Evolutionary conservation across 495 filamentous ascomycete genomes (phyloP).

Genomic region (Aspergillus bertholletiae): DNA sequence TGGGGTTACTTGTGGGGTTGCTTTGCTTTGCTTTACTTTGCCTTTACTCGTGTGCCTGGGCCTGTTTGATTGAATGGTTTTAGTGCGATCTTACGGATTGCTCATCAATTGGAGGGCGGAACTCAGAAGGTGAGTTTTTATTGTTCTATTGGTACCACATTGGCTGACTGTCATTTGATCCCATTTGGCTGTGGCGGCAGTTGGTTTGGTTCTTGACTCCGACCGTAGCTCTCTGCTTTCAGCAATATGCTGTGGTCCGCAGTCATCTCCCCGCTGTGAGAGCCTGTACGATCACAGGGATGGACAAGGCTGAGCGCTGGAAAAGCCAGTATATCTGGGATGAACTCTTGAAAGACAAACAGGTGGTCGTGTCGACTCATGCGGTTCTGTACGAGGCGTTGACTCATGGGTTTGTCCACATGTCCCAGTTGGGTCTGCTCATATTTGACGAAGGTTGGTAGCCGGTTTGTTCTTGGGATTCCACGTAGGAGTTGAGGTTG

Average conservation of each 20-base stretch:
- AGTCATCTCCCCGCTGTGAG: constrained; percentile 60
- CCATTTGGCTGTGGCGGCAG: constrained; percentile 38
- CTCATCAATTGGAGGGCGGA: constrained; percentile 64
- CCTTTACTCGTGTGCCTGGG: too few species aligned
- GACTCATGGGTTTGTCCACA: constrained; percentile 71
- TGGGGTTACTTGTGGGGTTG: background rate
- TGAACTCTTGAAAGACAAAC: constrained; percentile 59
- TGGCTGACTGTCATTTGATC: background rate
- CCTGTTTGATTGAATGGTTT: too few species aligned
- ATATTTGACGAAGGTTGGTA: constrained; percentile 85
- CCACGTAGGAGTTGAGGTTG: background rate
- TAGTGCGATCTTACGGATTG: constrained; percentile 75
- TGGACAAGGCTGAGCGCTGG: constrained; percentile 73
- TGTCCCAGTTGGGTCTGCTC: constrained; percentile 64
- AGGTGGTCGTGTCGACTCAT: constrained; percentile 75
- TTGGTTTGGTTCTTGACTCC: constrained; percentile 84
- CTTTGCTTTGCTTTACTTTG: too few species aligned
- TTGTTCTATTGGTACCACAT: background rate
- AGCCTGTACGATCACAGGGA: constrained; percentile 61
- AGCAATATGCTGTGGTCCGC: constrained; percentile 66
- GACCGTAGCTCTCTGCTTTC: constrained; percentile 67
- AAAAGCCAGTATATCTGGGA: constrained; percentile 70
- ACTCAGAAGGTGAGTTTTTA: constrained; percentile 51
- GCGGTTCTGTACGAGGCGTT: constrained; percentile 77
- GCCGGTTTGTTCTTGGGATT: background rate